Percentiles rank a stretch among this genome's conserved stretches.
Evolutionary conservation across 805 yeast genomes (phyloP).

Genomic region (Saturnispora gosingensis): DNA sequence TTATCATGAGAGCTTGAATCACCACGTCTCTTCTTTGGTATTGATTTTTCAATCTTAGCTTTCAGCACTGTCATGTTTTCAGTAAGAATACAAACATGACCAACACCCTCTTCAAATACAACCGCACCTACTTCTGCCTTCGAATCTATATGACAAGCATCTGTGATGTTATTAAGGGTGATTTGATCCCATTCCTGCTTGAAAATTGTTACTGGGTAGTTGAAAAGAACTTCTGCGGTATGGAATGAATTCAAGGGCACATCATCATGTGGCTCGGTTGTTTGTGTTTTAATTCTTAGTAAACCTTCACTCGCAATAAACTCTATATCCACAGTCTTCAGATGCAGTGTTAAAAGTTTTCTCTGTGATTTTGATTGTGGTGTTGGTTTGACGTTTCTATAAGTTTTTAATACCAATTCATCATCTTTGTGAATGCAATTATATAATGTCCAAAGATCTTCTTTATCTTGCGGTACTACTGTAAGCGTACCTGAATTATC

Average conservation of each 20-base stretch:
- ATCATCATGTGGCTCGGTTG: constrained; percentile 55
- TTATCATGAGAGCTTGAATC: constrained; percentile 73
- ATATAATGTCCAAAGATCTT: constrained; percentile 83
- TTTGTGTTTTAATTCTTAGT: constrained; percentile 73
- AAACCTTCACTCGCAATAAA: constrained; percentile 71
- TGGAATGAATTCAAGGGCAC: constrained; percentile 83
- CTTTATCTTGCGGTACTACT: constrained; percentile 76
- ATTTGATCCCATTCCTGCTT: constrained; percentile 78
- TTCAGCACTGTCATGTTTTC: constrained; percentile 80
- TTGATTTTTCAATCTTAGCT: constrained; percentile 69
- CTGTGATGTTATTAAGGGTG: constrained; percentile 51
- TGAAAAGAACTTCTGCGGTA: constrained; percentile 70
- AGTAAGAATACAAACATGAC: constrained; percentile 82
- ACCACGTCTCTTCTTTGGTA: constrained; percentile 83
- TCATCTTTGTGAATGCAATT: constrained; percentile 74
- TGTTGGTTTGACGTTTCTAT: constrained; percentile 46
- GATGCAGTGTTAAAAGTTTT: constrained; percentile 50
- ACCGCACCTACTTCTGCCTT: constrained; percentile 92
- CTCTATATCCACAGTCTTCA: constrained; percentile 61
- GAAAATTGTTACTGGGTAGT: constrained; percentile 55
- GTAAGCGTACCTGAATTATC: constrained; percentile 59
- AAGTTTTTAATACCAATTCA: constrained; percentile 58
- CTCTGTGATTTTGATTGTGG: constrained; percentile 28
- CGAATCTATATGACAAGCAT: constrained; percentile 64
- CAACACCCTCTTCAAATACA: constrained; percentile 88